Base-by-base conservation (phyloP, 352 stramenopile genomes). In the Hyaloperonospora brassicae region DNA sequence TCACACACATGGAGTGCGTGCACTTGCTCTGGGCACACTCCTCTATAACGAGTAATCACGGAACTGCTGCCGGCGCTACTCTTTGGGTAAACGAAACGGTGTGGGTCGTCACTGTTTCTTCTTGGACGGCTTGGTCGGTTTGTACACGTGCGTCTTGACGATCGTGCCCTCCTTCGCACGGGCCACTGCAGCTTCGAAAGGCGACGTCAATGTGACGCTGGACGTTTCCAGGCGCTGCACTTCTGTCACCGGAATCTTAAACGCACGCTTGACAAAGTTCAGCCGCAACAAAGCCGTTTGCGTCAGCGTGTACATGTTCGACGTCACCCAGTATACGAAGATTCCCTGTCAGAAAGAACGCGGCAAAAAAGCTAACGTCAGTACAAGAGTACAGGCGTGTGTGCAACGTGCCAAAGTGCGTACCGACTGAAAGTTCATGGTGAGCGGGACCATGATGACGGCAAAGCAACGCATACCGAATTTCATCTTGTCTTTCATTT, bases 291-390 rank as follows among this genome's bases (percentile, higher is more conserved):
- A 35, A 10, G 68, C 62, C 7, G 76, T 89, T 57, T 92, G 80
- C 24, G 55, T 49, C 11, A 93, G 47, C 35, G 84, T 89, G 69
- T 81, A 93, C 47, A 72, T 61, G 68, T 90, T 93, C 38, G 81
- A 92, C 44, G 69, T 87, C 55, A 93, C 79, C 84, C 84, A 93
- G 76, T 92, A 93, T 27, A 93, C 69, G 14, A 93, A 82, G 35
- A 93, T 79, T 35, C 81, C 81, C 79, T 89, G 54, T 48, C 22
- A 23, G 35, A 25, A 62, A 43, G 17, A 17, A 17, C 17, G 17
- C 17, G 17, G 17, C 34, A 17, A 52, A 48, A 25, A 2, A 10
- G 35, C 1, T 6, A 11, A 45, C 2, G 5, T 17, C 24, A 2
- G 14, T 14, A 42, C n/a, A 42, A 42, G 11, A 21, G 14, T 12